Evolutionary conservation across 208 protist species (phyloP), one percentile per base, ranked within the genome.

Genomic region (Novymonas esmeraldas): DNA sequence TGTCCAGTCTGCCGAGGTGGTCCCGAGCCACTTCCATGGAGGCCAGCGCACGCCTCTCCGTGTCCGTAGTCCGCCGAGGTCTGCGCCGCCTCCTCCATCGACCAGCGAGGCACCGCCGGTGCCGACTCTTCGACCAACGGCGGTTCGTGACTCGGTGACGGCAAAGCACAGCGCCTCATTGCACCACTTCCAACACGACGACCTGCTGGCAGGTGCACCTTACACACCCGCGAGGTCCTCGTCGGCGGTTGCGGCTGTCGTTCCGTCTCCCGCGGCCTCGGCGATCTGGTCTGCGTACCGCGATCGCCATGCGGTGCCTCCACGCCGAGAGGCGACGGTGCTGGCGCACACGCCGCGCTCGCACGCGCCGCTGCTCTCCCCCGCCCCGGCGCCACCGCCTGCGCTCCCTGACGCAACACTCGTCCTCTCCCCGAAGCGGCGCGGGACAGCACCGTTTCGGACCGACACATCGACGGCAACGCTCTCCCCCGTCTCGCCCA

Each of bases 221-320:
- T 48, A 18, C 56, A 48, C 56, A 28, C 26, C 56, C 26, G 16
- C 39, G 6, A 20, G 33, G 22, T 14, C 14, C 3, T 44, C 39
- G 39, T 18, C 22, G 28, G 28, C 38, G n/a, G 41, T 46, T 2
- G 20, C 48, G 24, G 14, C 49, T 3, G 45, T 16, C 28, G 24
- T 20, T 26, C 49, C 48, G 9, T 73, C 58, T 29, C 34, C 48
- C 44, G 38, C 50, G 5, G 59, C 67, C 0, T 55, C 51, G 9
- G 29, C 50, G 42, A 16, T 66, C 18, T 46, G 52, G 50, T 58
- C 59, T 6, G 22, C 7, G 29, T 46, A 66, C 24, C 45, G 33
- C 0, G 38, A 34, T 39, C 42, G 18, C 60, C 52, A 33, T 41
- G 42, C n/a, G 31, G 18, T 9, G 31, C 7, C 33, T 10, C 51